Percentiles rank a stretch among this genome's conserved stretches.
These are phyloP conservation scores for Pichia scutulata DNA, from an alignment of 805 yeast genomes.

Conservation along the genomic window DNA sequence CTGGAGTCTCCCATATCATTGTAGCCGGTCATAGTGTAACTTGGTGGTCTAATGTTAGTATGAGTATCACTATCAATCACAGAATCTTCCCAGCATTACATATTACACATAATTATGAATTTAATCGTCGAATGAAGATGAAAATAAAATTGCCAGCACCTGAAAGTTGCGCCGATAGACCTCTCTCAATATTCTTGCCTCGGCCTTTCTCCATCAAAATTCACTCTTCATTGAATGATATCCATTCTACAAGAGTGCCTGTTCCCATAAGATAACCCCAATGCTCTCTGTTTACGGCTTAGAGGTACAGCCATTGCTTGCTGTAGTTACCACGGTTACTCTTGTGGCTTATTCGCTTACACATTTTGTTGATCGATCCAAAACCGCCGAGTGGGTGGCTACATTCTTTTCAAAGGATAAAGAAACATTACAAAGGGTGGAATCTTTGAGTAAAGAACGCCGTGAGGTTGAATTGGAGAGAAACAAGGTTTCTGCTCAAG, in stretches of 20 bases:
- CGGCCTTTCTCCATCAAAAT: background rate
- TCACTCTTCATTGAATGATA: no score
- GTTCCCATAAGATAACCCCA: background rate
- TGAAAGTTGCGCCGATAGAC: background rate
- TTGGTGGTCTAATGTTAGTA: background rate
- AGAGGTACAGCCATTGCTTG: background rate
- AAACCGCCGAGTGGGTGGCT: constrained; percentile 1
- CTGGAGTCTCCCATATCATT: constrained; percentile 18
- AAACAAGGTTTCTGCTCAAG: constrained; percentile 71
- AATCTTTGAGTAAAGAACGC: constrained; percentile 36
- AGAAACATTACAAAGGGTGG: constrained; percentile 17
- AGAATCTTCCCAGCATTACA: background rate
- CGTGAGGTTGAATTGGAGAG: constrained; percentile 43
- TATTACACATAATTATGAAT: no score
- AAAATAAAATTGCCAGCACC: background rate
- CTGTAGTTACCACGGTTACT: background rate
- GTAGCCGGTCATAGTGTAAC: background rate
- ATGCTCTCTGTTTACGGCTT: background rate
- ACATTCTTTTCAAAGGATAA: background rate
- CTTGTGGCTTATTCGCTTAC: background rate
- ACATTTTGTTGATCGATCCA: background rate
- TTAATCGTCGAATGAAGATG: background rate
- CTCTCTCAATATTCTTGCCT: no score
- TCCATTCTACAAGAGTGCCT: no score
- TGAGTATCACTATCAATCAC: background rate